These are phyloP conservation scores for Avicennia marina DNA, from an alignment of 257 asterid species.

Conservation along the genomic window DNA sequence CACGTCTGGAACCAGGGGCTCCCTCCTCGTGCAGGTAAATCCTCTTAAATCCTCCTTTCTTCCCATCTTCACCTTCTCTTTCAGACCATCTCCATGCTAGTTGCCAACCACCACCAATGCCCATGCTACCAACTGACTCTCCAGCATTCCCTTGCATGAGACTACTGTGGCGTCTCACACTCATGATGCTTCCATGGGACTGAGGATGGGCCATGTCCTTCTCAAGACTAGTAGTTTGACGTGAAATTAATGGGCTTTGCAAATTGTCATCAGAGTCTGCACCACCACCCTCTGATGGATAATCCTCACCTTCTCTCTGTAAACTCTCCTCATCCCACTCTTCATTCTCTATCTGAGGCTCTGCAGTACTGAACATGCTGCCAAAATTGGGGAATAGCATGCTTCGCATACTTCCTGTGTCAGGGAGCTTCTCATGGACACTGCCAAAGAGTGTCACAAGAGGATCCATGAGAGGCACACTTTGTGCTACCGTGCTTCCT, in stretches of 20 bases:
- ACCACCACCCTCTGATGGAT: slow-evolving; percentile 32
- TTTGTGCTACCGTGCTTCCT: slow-evolving; percentile 32
- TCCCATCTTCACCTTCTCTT: background rate
- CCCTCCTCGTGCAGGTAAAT: slow-evolving; percentile 46
- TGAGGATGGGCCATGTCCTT: slow-evolving; percentile 38
- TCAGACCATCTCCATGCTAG: slow-evolving; percentile 51
- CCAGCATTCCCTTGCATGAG: slow-evolving; percentile 35
- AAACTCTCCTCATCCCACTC: slow-evolving; percentile 61
- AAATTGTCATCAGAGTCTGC: slow-evolving; percentile 38
- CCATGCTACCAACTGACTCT: slow-evolving; percentile 39
- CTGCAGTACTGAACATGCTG: slow-evolving; percentile 48
- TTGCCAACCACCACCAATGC: slow-evolving; percentile 65
- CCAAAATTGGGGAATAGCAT: slow-evolving; percentile 55
- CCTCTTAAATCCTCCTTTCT: slow-evolving; percentile 48
- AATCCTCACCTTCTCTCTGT: slow-evolving; percentile 42
- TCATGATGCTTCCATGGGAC: slow-evolving; percentile 39
- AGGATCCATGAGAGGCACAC: slow-evolving; percentile 47
- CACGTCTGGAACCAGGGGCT: slow-evolving; percentile 36
- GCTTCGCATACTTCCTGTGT: slow-evolving; percentile 47
- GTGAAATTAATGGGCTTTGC: slow-evolving; percentile 48
- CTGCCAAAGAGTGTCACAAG: slow-evolving; percentile 57
- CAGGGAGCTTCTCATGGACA: slow-evolving; percentile 50
- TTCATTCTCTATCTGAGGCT: slow-evolving; percentile 32
- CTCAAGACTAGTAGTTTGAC: slow-evolving; percentile 43
- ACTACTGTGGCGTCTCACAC: slow-evolving; percentile 43